Percentiles rank a stretch among this genome's conserved stretches.
phyloP scores from a whole-genome alignment of 1,139 yeast genomes.

The Yamadazyma atmosphaerica region DNA sequence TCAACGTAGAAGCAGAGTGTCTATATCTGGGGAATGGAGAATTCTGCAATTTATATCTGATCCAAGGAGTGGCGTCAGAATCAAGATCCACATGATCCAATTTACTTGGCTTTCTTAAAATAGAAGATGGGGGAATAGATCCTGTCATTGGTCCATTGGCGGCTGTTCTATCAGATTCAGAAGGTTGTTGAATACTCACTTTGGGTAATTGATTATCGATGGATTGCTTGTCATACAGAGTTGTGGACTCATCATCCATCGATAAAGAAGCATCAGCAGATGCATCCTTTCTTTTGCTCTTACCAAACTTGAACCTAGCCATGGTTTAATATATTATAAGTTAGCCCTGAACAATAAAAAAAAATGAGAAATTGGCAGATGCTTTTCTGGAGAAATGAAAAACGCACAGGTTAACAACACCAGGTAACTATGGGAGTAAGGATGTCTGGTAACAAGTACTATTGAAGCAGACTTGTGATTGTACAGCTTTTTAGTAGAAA shows the following conservation, averaged over 20 bases:
- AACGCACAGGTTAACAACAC: too few species aligned
- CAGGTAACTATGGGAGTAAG: too few species aligned
- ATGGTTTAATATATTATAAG: conserved; percentile 4
- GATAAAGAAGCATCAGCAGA: conserved; percentile 8
- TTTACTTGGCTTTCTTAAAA: conserved; percentile 4
- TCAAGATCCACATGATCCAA: conserved; percentile 3
- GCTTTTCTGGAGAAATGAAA: background rate
- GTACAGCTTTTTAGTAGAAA: too few species aligned
- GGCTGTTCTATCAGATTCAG: background rate
- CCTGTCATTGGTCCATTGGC: background rate
- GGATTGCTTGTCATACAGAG: conserved; percentile 6
- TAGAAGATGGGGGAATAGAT: conserved; percentile 2
- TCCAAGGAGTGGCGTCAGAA: conserved; percentile 65
- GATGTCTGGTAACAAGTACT: too few species aligned
- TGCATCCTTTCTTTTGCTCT: conserved; percentile 14
- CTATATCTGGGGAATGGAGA: conserved; percentile 95
- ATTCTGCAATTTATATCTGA: conserved; percentile 62
- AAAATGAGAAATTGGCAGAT: background rate
- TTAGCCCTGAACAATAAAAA: background rate
- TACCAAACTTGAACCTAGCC: conserved; percentile 20
- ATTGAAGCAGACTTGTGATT: too few species aligned
- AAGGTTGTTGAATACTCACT: conserved; percentile 1
- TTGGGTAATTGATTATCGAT: background rate
- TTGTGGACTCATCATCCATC: conserved; percentile 14
- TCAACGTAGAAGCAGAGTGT: conserved; percentile 77